Percentiles rank a stretch among this genome's conserved stretches.
Evolutionary conservation across 306 rosid genomes (phyloP).

Genomic region (Castanea sativa): DNA sequence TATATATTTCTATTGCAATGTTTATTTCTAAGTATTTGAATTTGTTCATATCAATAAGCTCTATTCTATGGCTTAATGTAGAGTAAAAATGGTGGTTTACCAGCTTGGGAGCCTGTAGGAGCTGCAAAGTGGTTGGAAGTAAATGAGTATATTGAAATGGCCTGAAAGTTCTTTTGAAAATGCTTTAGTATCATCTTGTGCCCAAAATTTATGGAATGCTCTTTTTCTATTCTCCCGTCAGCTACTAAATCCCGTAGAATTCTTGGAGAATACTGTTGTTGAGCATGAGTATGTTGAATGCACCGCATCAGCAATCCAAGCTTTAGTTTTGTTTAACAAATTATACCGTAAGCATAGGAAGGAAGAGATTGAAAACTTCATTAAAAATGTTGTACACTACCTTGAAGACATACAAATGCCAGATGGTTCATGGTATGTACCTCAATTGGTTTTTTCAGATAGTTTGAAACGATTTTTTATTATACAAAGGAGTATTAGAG

Average conservation of each 20-base stretch:
- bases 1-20: too few relatives aligned
- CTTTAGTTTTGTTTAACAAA: conserved; percentile 37
- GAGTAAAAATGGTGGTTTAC: conserved; percentile 76
- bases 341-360: conserved; percentile 37
- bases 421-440: conserved; percentile 39
- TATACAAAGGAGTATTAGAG: too few relatives aligned
- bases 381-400: conserved; percentile 26
- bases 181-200: not conserved
- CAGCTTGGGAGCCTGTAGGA: conserved; percentile 70
- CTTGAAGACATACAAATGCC: conserved; percentile 37
- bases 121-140: conserved; percentile 73
- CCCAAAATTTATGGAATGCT: not conserved
- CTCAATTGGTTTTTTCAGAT: not conserved
- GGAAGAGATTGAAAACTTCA: conserved; percentile 39
- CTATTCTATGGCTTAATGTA: conserved; percentile 6
- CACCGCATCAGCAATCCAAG: conserved; percentile 47
- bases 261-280: conserved; percentile 27
- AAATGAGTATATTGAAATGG: conserved; percentile 2
- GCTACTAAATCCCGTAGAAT: conserved; percentile 29
- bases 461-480: too few relatives aligned
- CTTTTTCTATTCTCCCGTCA: not conserved
- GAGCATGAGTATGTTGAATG: conserved; percentile 52
- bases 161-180: not conserved
- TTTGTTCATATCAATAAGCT: not conserved
- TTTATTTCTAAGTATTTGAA: not conserved